Percentiles rank a stretch among this genome's conserved stretches.
Evolutionary conservation across 2,329 filamentous ascomycete species (phyloP).

Genomic region (Achaetomium macrosporum): DNA sequence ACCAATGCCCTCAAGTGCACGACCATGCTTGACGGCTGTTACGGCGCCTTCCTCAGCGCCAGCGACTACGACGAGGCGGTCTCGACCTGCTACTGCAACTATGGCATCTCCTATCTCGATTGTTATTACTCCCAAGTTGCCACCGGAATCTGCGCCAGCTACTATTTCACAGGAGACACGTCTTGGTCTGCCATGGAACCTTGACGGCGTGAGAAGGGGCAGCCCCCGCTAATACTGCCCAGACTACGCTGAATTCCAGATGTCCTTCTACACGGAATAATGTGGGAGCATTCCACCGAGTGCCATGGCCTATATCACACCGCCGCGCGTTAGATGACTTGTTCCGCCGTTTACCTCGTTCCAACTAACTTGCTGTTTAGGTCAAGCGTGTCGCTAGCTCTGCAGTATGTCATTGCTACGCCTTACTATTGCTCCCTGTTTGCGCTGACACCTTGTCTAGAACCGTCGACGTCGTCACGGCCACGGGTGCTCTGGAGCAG

Average conservation of each 20-base stretch:
- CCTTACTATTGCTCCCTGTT: too few relatives aligned
- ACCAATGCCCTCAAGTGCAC: constrained; percentile 14
- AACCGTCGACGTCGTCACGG: constrained; percentile 19
- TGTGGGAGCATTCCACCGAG: constrained; percentile 21
- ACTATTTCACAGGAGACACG: constrained; percentile 9
- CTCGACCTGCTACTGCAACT: constrained; percentile 23
- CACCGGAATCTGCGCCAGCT: constrained; percentile 13
- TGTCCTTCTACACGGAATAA: constrained; percentile 13
- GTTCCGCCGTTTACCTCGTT: not conserved
- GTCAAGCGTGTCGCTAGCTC: constrained; percentile 18
- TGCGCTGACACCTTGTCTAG: constrained; percentile 3
- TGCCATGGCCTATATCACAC: constrained; percentile 13
- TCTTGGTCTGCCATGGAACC: not conserved
- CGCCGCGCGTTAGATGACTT: constrained; percentile 14
- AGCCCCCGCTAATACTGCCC: not conserved
- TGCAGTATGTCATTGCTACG: constrained; percentile 17
- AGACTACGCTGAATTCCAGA: constrained; percentile 19
- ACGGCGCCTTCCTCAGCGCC: not conserved
- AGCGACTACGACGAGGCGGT: constrained; percentile 4
- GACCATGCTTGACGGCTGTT: constrained; percentile 19
- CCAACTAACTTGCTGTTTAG: constrained; percentile 2
- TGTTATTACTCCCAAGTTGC: constrained; percentile 20
- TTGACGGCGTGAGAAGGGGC: not conserved
- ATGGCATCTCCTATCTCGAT: constrained; percentile 23
- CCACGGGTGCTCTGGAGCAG: not conserved